Percentiles rank a stretch among this genome's conserved stretches.
phyloP scores from a whole-genome alignment of 108 stramenopile genomes.

The Thalassiosira profunda region DNA sequence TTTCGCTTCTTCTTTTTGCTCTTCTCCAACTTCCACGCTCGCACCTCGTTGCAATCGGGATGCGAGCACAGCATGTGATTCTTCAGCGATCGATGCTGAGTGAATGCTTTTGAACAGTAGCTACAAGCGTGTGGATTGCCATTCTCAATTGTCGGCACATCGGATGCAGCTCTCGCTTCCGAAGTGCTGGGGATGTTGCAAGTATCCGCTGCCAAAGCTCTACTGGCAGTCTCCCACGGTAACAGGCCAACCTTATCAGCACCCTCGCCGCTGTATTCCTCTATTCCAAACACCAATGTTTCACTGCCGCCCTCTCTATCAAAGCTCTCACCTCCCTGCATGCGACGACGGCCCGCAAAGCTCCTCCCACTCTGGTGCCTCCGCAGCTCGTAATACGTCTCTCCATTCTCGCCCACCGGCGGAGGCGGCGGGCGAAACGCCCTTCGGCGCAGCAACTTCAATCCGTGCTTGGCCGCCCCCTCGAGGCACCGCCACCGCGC shows the following conservation, averaged over 20 bases:
- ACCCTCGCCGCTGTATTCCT: not conserved
- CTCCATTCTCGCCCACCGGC: conserved; percentile 9
- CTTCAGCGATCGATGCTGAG: conserved; percentile 70
- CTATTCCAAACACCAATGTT: conserved; percentile 67
- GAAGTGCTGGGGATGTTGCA: not conserved
- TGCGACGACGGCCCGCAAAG: conserved; percentile 62
- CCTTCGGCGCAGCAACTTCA: conserved; percentile 54
- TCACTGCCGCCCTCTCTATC: conserved; percentile 53
- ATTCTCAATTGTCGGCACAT: not conserved
- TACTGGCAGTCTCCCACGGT: not conserved
- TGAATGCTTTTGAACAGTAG: conserved; percentile 67
- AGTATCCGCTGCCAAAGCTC: not conserved
- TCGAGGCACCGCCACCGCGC: conserved; percentile 71
- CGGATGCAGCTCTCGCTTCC: not conserved
- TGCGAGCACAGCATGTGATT: conserved; percentile 62
- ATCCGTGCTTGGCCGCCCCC: conserved; percentile 65
- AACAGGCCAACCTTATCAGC: conserved; percentile 2
- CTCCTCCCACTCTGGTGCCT: conserved; percentile 88
- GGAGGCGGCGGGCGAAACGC: conserved; percentile 68
- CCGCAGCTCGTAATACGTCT: conserved; percentile 61
- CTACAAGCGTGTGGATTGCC: conserved; percentile 47
- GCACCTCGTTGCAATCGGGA: conserved; percentile 38
- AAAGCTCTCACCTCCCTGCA: not conserved
- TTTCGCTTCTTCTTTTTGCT: conserved; percentile 30
- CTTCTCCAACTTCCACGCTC: conserved; percentile 28